Conservation (phyloP, 768 basidiomycete species). For the Amanita rimosa region DNA sequence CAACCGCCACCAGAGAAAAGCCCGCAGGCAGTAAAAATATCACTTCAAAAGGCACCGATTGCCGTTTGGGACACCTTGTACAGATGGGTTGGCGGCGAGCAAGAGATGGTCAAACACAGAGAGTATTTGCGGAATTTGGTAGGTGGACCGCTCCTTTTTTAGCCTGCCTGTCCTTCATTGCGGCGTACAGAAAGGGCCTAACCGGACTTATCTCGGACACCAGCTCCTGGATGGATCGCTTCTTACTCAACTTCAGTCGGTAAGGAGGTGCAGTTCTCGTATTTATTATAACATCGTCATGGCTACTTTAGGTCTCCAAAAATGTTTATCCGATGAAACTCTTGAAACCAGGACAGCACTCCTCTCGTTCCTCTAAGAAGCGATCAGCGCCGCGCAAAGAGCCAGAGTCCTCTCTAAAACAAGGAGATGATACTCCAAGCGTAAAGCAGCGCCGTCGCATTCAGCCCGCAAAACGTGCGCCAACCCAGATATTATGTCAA, state of each 20-base stretch:
- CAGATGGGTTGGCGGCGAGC: slow-evolving; percentile 50
- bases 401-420: slow-evolving; percentile 4
- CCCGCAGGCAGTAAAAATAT: slow-evolving; percentile 31
- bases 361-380: slow-evolving; percentile 19
- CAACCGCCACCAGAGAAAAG: slow-evolving; percentile 8
- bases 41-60: slow-evolving; percentile 34
- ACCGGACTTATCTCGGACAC: slow-evolving; percentile 45
- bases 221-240: slow-evolving; percentile 44
- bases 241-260: slow-evolving; percentile 48
- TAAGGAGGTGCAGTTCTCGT: slow-evolving; percentile 17
- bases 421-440: slow-evolving; percentile 6
- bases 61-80: slow-evolving; percentile 47
- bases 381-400: slow-evolving; percentile 16
- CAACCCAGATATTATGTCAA: slow-evolving; percentile 33
- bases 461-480: not conserved
- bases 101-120: slow-evolving; percentile 38
- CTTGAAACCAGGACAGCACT: slow-evolving; percentile 37
- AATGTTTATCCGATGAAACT: slow-evolving; percentile 42
- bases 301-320: slow-evolving; percentile 25
- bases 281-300: slow-evolving; percentile 10
- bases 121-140: slow-evolving; percentile 37
- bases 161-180: not conserved
- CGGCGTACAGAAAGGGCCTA: slow-evolving; percentile 24
- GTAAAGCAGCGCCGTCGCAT: slow-evolving; percentile 27
- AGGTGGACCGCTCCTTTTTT: slow-evolving; percentile 7